Conservation (phyloP, 305 asterid species). For the Andrographis paniculata region DNA sequence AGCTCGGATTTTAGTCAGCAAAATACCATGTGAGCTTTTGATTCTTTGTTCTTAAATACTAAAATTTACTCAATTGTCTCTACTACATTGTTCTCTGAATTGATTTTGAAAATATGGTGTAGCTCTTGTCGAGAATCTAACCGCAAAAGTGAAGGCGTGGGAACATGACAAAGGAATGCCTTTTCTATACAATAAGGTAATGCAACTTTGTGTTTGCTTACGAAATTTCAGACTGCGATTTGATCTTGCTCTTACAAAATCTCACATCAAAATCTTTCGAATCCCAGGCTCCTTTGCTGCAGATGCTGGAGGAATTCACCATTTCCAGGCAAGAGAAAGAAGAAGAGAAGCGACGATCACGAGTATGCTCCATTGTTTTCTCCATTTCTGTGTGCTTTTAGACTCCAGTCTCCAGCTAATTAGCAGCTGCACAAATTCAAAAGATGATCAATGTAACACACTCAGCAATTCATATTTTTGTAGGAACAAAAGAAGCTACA, state of each 20-base stretch:
- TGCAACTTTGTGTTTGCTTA: slow-evolving; percentile 2
- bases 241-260: not conserved
- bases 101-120: slow-evolving; percentile 13
- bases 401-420: not conserved
- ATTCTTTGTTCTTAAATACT: not conserved
- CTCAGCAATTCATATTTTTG: not conserved
- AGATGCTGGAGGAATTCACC: slow-evolving; percentile 46
- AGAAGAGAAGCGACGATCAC: slow-evolving; percentile 61
- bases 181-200: slow-evolving; percentile 55
- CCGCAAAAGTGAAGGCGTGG: slow-evolving; percentile 59
- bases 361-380: slow-evolving; percentile 32
- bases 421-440: not conserved
- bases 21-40: slow-evolving; percentile 57
- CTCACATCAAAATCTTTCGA: slow-evolving; percentile 3
- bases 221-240: slow-evolving; percentile 5
- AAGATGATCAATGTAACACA: not conserved
- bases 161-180: slow-evolving; percentile 63
- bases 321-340: slow-evolving; percentile 46
- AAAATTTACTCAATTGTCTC: no score
- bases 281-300: slow-evolving; percentile 49
- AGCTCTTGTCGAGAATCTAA: slow-evolving; percentile 64
- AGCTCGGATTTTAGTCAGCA: slow-evolving; percentile 58
- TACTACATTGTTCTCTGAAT: not conserved
- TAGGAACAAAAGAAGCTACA: slow-evolving; percentile 75
- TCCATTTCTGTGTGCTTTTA: not conserved